These are phyloP conservation scores for Aureobasidium sp. DNA, from an alignment of 2,329 filamentous ascomycete genomes.

Conservation along the genomic window DNA sequence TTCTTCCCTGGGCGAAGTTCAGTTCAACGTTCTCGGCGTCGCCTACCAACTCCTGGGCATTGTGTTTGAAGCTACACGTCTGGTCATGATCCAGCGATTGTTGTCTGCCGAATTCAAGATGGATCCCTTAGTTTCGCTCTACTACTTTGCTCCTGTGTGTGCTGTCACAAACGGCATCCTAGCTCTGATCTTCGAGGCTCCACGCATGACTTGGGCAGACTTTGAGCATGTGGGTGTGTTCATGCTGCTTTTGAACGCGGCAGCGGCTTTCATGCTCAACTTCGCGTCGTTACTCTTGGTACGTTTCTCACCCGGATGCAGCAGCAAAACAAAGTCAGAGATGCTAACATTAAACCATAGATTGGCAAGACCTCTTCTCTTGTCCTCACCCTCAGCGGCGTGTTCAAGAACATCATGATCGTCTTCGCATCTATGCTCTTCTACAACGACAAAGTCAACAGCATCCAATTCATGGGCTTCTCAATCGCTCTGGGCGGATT, in stretches of 20 bases:
- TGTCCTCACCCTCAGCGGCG: slow-evolving; percentile 18
- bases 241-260: slow-evolving; percentile 16
- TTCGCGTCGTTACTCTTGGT: slow-evolving; percentile 17
- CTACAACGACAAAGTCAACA: slow-evolving; percentile 16
- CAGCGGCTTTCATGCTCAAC: slow-evolving; percentile 17
- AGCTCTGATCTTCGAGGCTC: slow-evolving; percentile 15
- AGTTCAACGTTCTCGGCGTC: slow-evolving; percentile 17
- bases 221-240: slow-evolving; percentile 15
- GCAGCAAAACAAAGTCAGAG: not conserved
- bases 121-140: slow-evolving; percentile 18
- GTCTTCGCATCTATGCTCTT: slow-evolving; percentile 18
- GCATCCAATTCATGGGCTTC: slow-evolving; percentile 21
- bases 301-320: not conserved
- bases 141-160: slow-evolving; percentile 19
- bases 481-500: slow-evolving; percentile 59
- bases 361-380: slow-evolving; percentile 19
- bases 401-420: slow-evolving; percentile 20
- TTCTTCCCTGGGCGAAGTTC: slow-evolving; percentile 17
- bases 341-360: slow-evolving; percentile 1
- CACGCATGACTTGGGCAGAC: slow-evolving; percentile 14
- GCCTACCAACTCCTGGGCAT: slow-evolving; percentile 16
- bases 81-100: slow-evolving; percentile 17
- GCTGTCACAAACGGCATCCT: slow-evolving; percentile 16
- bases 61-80: slow-evolving; percentile 16
- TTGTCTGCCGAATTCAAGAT: slow-evolving; percentile 18